phyloP scores from a whole-genome alignment of 768 basidiomycete genomes.

The Butyriboletus loyo region DNA sequence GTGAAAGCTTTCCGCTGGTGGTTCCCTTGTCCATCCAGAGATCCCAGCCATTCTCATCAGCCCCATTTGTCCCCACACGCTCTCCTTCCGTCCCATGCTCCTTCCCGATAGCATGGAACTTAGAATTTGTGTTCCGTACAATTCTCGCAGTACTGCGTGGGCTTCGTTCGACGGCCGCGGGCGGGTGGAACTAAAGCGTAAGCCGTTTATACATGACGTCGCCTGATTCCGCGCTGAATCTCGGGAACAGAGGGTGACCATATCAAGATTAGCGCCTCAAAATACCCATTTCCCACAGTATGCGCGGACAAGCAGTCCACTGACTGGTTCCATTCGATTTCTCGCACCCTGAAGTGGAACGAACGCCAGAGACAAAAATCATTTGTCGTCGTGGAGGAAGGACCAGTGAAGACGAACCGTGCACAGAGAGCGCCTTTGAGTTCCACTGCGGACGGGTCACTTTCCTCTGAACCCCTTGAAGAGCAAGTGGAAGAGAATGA shows the following conservation, averaged over 20 bases:
- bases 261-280: constrained; percentile 96
- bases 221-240: constrained; percentile 7
- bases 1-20: constrained; percentile 84
- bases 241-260: constrained; percentile 86
- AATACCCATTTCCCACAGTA: constrained; percentile 97
- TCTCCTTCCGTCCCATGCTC: constrained; percentile 98
- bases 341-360: constrained; percentile 97
- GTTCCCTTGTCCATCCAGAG: constrained; percentile 96
- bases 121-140: constrained; percentile 98
- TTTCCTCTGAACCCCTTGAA: constrained; percentile 25
- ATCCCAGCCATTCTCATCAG: constrained; percentile 96
- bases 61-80: constrained; percentile 96
- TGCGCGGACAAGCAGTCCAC: constrained; percentile 97
- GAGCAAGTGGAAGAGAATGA: constrained; percentile 42
- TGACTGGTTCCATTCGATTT: constrained; percentile 98
- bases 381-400: constrained; percentile 96
- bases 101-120: constrained; percentile 98
- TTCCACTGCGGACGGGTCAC: constrained; percentile 5
- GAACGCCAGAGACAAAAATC: constrained; percentile 98
- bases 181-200: constrained; percentile 92
- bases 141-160: constrained; percentile 98
- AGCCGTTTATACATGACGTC: constrained; percentile 29
- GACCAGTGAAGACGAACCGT: constrained; percentile 45
- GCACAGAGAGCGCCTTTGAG: constrained; percentile 12
- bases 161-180: constrained; percentile 98